Base-by-base conservation (phyloP, 2,329 filamentous ascomycete species). In the Neurospora sp. region DNA sequence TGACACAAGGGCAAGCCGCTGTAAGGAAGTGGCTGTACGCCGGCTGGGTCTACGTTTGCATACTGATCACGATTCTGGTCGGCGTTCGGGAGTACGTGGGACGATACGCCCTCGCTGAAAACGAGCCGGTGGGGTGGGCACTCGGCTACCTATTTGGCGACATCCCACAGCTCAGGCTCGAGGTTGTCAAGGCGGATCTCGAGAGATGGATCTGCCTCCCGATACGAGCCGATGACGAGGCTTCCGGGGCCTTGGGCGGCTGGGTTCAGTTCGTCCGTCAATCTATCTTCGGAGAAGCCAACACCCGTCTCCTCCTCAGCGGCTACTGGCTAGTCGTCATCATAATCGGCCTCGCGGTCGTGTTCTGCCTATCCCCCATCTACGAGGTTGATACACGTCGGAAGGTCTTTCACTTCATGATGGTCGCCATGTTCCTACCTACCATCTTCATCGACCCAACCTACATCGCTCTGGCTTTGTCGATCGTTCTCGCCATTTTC, bases 321-420 rank as follows among this genome's bases (percentile, higher is more conserved):
- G 87, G 80, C 3, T 97, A 97, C 83, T 98, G 91, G 84, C 73
- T 90, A 0, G 74, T 80, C 4, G 88, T 96, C 69, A 85, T 98
- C 17, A 78, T 87, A 17, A 78, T 88, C 1, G 96, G 95, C 0
- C 84, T 98, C 42, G 81, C 89, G 10, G 84, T 92, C 4, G 92
- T 97, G 8, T 87, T 96, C 68, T 87, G 85, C 58, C 86, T 97
- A 43, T 92, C 91, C 52, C 84, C 89, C 3, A 83, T 92, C 67
- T 94, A 92, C 74, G 94, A 97, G 80, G 95, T 99, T 66, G 96
- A 99, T 80, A 99, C 96, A 1, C 88, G 96, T 67, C 89, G 96
- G 68, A 99, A 99, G 80, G 92, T 98, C 33, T 99, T 99, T 79
- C 96, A 99, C 79, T 96, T 96, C 75, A 97, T 95, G 86, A 98